Conservation (phyloP, 257 asterid genomes). For the Lycium ferocissimum region DNA sequence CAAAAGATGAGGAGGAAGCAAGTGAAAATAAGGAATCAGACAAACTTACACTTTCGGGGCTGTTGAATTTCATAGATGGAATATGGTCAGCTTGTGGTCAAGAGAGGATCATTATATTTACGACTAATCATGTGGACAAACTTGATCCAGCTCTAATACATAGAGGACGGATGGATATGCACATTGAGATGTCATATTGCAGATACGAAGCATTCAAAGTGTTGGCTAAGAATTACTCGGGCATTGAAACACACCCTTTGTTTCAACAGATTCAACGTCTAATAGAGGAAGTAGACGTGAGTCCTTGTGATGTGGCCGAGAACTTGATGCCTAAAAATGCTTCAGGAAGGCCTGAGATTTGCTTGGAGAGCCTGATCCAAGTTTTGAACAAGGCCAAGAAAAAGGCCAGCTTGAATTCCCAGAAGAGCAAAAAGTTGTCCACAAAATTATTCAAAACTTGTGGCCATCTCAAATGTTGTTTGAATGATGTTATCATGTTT, state of each 20-base stretch:
- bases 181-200: too few species aligned
- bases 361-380: constrained; percentile 22
- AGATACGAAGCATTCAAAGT: too few species aligned
- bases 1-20: not conserved
- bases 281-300: constrained; percentile 19
- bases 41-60: constrained; percentile 7
- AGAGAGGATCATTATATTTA: too few species aligned
- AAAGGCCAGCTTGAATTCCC: not conserved
- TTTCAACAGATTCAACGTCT: constrained; percentile 21
- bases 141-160: too few species aligned
- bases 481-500: not conserved
- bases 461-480: not conserved
- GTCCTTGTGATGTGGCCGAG: constrained; percentile 27
- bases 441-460: not conserved
- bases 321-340: constrained; percentile 27
- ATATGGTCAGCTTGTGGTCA: too few species aligned
- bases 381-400: not conserved
- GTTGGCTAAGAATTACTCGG: not conserved
- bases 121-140: too few species aligned
- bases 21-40: not conserved
- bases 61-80: not conserved
- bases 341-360: constrained; percentile 14
- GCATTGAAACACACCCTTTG: constrained; percentile 26
- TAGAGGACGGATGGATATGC: too few species aligned
- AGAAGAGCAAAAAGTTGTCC: not conserved